These are phyloP conservation scores for Candida patagonica DNA, from an alignment of 805 yeast species.

Conservation along the genomic window DNA sequence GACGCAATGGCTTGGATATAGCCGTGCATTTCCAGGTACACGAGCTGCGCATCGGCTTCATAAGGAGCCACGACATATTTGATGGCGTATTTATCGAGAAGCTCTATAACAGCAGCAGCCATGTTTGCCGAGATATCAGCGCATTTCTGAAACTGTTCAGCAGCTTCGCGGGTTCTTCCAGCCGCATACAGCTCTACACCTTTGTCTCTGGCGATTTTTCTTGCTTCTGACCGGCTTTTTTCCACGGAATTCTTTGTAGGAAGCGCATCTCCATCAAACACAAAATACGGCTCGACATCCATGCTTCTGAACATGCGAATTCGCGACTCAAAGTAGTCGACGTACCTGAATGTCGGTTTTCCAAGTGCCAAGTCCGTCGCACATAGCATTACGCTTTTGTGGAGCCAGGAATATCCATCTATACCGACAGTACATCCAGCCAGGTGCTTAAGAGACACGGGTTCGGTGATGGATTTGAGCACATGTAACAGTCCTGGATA, in stretches of 20 bases:
- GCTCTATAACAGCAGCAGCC: conserved; percentile 76
- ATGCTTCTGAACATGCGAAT: conserved; percentile 56
- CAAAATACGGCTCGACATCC: conserved; percentile 75
- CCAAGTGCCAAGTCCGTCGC: conserved; percentile 72
- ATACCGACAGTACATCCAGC: conserved; percentile 75
- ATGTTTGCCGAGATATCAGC: conserved; percentile 83
- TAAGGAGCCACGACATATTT: conserved; percentile 90
- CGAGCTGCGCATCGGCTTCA: conserved; percentile 98
- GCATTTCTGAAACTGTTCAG: conserved; percentile 62
- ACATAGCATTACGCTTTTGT: conserved; percentile 73
- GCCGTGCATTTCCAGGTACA: conserved; percentile 67
- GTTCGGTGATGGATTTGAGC: conserved; percentile 62
- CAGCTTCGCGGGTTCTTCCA: conserved; percentile 55
- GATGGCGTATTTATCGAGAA: conserved; percentile 43
- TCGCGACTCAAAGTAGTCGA: conserved; percentile 59
- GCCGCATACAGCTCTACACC: conserved; percentile 40
- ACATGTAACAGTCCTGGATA: conserved; percentile 1
- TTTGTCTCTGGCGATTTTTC: conserved; percentile 48
- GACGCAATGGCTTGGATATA: conserved; percentile 77
- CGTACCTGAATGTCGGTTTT: conserved; percentile 47
- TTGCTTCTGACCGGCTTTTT: conserved; percentile 43
- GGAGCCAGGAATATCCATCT: conserved; percentile 98
- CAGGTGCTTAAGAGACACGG: conserved; percentile 47
- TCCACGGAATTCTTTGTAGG: conserved; percentile 76
- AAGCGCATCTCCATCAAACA: conserved; percentile 85